phyloP scores from a whole-genome alignment of 345 rosid species.

The Physaria fendleri region DNA sequence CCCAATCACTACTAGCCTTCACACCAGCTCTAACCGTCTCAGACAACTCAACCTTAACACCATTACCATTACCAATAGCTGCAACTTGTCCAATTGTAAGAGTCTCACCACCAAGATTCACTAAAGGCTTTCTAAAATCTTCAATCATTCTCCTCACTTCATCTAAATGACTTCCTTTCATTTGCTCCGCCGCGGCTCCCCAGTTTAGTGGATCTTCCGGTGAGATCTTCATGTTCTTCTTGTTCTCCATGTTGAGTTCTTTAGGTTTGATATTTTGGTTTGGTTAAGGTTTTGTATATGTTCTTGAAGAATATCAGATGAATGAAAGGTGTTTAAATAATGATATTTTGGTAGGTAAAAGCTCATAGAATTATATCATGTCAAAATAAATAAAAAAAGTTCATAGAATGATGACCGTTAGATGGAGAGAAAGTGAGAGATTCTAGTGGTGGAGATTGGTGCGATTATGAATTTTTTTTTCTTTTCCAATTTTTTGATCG shows the following conservation, averaged over 20 bases:
- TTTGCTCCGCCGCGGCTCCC: slow-evolving; percentile 60
- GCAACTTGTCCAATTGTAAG: slow-evolving; percentile 81
- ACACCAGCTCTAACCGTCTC: slow-evolving; percentile 53
- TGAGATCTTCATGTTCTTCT: background rate
- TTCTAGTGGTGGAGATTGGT: too few species aligned
- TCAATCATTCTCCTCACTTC: slow-evolving; percentile 83
- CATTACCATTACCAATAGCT: slow-evolving; percentile 36
- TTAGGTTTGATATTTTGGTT: background rate
- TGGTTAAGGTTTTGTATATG: slow-evolving; percentile 21
- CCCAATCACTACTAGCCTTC: slow-evolving; percentile 80
- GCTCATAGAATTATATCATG: too few species aligned
- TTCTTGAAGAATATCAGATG: slow-evolving; percentile 29
- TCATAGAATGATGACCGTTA: too few species aligned
- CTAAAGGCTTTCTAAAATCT: too few species aligned
- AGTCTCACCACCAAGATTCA: slow-evolving; percentile 62
- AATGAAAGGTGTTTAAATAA: slow-evolving; percentile 30
- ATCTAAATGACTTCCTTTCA: slow-evolving; percentile 79
- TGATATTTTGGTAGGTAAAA: too few species aligned
- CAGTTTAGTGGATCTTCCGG: slow-evolving; percentile 61
- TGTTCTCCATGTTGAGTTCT: slow-evolving; percentile 9
- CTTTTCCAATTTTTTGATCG: too few species aligned
- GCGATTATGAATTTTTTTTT: too few species aligned
- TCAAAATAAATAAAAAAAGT: too few species aligned
- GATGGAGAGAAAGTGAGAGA: too few species aligned
- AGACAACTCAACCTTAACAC: slow-evolving; percentile 44